A percentile compares a stretch with the other conserved stretches of the same genome.
Evolutionary conservation across 306 rosid genomes (phyloP).

Genomic region (Fragaria vesca): DNA sequence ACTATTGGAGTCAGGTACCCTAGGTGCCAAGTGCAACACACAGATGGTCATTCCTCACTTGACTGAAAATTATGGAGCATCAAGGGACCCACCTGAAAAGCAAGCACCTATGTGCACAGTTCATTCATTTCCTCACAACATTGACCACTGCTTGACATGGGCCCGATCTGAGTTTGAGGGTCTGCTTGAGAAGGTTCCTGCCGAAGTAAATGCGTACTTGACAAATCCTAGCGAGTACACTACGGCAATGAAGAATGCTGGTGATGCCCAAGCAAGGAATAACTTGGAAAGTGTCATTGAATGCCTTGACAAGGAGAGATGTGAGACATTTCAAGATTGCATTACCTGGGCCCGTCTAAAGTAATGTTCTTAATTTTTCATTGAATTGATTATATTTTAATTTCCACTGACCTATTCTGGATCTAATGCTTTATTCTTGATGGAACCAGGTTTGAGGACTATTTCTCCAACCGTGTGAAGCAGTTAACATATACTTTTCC

Average conservation of each 20-base stretch:
- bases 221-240: constrained; percentile 19
- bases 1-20: constrained; percentile 28
- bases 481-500: constrained; percentile 28
- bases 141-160: constrained; percentile 34
- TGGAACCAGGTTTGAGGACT: constrained; percentile 26
- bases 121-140: constrained; percentile 33
- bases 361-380: constrained; percentile 5
- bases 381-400: background rate
- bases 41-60: constrained; percentile 35
- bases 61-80: constrained; percentile 29
- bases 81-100: constrained; percentile 29
- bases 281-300: constrained; percentile 31
- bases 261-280: constrained; percentile 31
- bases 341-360: constrained; percentile 30
- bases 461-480: constrained; percentile 28
- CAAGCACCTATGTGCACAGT: constrained; percentile 34
- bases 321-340: constrained; percentile 27
- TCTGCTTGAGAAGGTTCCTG: constrained; percentile 28
- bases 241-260: constrained; percentile 27
- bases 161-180: constrained; percentile 33
- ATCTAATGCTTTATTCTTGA: constrained; percentile 1
- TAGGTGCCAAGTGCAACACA: constrained; percentile 31
- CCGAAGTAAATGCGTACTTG: constrained; percentile 29
- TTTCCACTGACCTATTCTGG: background rate
- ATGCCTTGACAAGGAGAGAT: constrained; percentile 27